These are phyloP conservation scores for Nannizziopsis barbatae DNA, from an alignment of 2,329 filamentous ascomycete species.

Conservation along the genomic window DNA sequence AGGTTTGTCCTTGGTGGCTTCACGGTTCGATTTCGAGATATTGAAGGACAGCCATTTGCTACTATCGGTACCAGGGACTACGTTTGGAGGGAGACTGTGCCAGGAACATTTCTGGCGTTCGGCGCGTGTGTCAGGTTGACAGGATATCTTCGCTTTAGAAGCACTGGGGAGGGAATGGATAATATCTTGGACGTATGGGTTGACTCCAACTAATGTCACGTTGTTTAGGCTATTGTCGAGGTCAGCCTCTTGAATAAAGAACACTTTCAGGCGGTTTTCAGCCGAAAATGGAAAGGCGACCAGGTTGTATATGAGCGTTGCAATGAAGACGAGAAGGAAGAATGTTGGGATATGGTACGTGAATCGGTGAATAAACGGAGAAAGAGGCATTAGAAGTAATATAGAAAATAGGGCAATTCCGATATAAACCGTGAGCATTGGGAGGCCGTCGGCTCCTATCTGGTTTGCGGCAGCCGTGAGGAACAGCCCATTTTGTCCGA, in stretches of 20 bases:
- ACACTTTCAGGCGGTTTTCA: slow-evolving; percentile 70
- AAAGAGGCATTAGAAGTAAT: slow-evolving; percentile 61
- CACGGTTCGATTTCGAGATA: slow-evolving; percentile 37
- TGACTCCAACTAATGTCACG: slow-evolving; percentile 58
- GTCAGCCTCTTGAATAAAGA: slow-evolving; percentile 71
- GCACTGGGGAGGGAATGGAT: slow-evolving; percentile 61
- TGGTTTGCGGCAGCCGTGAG: slow-evolving; percentile 62
- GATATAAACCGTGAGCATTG: slow-evolving; percentile 60
- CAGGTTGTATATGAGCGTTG: slow-evolving; percentile 75
- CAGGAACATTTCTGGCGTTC: slow-evolving; percentile 55
- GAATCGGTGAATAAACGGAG: slow-evolving; percentile 78
- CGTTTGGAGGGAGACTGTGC: slow-evolving; percentile 54
- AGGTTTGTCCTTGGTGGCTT: slow-evolving; percentile 28
- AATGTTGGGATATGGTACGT: slow-evolving; percentile 72
- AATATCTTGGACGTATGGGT: slow-evolving; percentile 55
- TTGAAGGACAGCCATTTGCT: slow-evolving; percentile 58
- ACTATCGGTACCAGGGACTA: slow-evolving; percentile 40
- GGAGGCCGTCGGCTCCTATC: slow-evolving; percentile 73
- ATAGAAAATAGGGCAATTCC: slow-evolving; percentile 56
- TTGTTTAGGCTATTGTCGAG: slow-evolving; percentile 60
- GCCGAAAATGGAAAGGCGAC: slow-evolving; percentile 78
- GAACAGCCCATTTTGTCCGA: slow-evolving; percentile 65
- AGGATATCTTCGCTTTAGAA: slow-evolving; percentile 49
- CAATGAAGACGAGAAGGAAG: slow-evolving; percentile 59
- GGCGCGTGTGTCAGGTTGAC: slow-evolving; percentile 34